Evolutionary conservation across 2,329 filamentous ascomycete species (phyloP), one percentile per base, ranked within the genome.

Genomic region (Ophiostoma quercus): DNA sequence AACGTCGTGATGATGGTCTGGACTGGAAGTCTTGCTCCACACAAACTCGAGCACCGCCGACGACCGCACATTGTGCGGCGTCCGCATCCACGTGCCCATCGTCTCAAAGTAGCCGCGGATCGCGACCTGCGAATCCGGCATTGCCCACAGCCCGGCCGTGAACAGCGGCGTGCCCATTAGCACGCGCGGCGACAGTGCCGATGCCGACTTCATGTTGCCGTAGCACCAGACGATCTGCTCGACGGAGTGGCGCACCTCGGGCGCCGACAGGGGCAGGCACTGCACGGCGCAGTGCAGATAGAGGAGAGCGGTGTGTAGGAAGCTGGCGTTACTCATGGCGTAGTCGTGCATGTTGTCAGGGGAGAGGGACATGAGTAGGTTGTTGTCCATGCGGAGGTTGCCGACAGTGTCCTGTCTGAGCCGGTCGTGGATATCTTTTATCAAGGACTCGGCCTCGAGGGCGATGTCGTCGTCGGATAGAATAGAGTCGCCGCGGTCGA

Each of bases 261-360:
- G 67, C 22, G 69, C 67, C 6, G 67, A 67, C 7, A 47, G 57
- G 2, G 71, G 66, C 25, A 69, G 47, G 8, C 60, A n/a, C 32
- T 67, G 69, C 11, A 72, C 69, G 60, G 65, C 69, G 3, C 69
- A 43, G 54, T 71, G 66, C 11, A 72, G 47, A 57, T 72, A 71
- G 1, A 72, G 71, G 8, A 72, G 51, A 0, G 71, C 71, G 29
- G 69, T 69, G 47, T 72, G 71, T 12, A 72, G 29, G 47, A 71
- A 72, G 14, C 71, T 60, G 1, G 71, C 71, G 19, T 72, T 72
- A 68, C 71, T 71, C 37, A 72, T 62, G 1, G 71, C 71, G 32
- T 72, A 72, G 66, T 72, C 71, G 69, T 71, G 69, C 51, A 72
- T 67, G 32, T 66, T 41, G 22, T 69, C 68, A 34, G 32, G 43